Percentiles rank a stretch among this genome's conserved stretches.
Evolutionary conservation across 345 rosid species (phyloP).

Genomic region (Raphanus raphanistrum): DNA sequence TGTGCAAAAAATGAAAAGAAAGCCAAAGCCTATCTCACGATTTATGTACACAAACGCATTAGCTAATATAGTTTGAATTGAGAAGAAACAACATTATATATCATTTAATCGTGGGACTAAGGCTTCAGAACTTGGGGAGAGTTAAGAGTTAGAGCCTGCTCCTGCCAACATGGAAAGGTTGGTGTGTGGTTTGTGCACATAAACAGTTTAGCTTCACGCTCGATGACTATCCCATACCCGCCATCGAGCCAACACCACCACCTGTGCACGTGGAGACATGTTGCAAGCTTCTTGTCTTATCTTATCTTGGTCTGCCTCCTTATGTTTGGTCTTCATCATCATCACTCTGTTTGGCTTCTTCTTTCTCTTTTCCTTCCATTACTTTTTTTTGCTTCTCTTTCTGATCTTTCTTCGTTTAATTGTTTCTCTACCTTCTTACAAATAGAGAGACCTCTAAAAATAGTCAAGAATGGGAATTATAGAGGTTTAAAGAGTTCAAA

Average conservation of each 20-base stretch:
- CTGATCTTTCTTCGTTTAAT: neutral
- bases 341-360: constrained; percentile 12
- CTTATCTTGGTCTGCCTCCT: constrained; percentile 21
- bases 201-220: constrained; percentile 50
- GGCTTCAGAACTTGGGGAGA: too few relatives aligned
- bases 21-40: too few relatives aligned
- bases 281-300: constrained; percentile 39
- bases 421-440: constrained; percentile 20
- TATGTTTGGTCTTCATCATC: constrained; percentile 27
- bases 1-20: too few relatives aligned
- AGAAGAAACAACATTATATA: too few relatives aligned
- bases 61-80: too few relatives aligned
- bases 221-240: constrained; percentile 26
- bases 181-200: constrained; percentile 76
- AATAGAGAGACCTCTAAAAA: constrained; percentile 18
- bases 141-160: neutral
- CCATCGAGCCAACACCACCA: constrained; percentile 10
- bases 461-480: neutral
- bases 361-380: constrained; percentile 34
- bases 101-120: too few relatives aligned
- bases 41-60: too few relatives aligned
- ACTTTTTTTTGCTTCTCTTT: neutral
- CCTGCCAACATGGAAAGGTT: constrained; percentile 54
- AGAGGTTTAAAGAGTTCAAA: neutral
- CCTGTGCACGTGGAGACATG: constrained; percentile 36